Conservation (phyloP, 1,284 basidiomycete genomes). For the Cryptococcus sp. region DNA sequence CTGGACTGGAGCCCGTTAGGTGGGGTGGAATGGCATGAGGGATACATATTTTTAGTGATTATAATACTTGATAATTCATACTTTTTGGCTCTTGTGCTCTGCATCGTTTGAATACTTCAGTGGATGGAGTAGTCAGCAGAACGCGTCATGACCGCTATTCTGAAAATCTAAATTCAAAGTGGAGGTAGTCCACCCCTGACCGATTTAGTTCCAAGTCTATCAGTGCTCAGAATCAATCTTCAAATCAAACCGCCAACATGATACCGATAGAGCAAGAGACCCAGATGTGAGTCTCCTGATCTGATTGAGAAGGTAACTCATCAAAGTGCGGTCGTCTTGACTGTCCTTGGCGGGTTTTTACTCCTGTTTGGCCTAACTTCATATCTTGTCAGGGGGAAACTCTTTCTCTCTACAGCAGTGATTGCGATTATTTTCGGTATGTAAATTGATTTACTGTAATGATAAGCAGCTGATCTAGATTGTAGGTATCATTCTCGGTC, state of each 20-base stretch:
- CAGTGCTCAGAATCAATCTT: too few relatives aligned
- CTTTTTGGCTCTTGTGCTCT: too few relatives aligned
- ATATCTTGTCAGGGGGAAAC: constrained; percentile 15
- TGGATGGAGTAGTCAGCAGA: too few relatives aligned
- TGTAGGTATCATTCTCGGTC: constrained; percentile 20
- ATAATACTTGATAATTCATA: too few relatives aligned
- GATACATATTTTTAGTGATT: too few relatives aligned
- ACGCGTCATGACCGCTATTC: too few relatives aligned
- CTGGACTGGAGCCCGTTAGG: too few relatives aligned
- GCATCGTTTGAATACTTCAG: too few relatives aligned
- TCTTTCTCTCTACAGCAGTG: constrained; percentile 18
- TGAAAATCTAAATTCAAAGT: neutral
- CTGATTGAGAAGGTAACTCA: neutral
- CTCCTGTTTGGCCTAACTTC: constrained; percentile 20
- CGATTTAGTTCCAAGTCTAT: too few relatives aligned
- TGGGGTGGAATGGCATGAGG: too few relatives aligned
- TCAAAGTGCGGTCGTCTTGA: constrained; percentile 7
- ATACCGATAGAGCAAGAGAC: neutral
- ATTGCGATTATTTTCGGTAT: constrained; percentile 9
- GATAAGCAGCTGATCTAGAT: neutral
- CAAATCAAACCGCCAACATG: neutral
- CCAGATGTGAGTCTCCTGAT: neutral
- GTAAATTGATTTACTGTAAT: neutral
- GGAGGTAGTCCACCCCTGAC: neutral
- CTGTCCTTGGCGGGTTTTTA: constrained; percentile 13